A percentile compares a stretch with the other conserved stretches of the same genome.
Evolutionary conservation across 1,284 basidiomycete species (phyloP).

Genomic region (Irpex lacteus): DNA sequence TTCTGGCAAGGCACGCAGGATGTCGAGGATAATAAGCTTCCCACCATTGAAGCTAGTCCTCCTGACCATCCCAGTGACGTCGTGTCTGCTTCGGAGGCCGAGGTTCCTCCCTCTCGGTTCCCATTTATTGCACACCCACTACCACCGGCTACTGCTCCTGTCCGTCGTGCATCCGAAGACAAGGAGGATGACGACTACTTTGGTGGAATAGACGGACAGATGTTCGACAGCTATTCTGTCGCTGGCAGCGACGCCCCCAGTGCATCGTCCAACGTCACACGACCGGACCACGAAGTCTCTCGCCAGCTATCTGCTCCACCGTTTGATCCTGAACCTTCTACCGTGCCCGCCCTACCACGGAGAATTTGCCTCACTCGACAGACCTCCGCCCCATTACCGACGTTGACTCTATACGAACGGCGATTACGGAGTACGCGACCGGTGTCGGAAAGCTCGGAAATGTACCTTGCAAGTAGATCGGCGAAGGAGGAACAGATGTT

Average conservation of each 20-base stretch:
- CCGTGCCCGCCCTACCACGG: slow-evolving; percentile 46
- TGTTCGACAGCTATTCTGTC: slow-evolving; percentile 2
- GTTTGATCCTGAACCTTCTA: slow-evolving; percentile 22
- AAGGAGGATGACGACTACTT: slow-evolving; percentile 30
- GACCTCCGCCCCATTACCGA: slow-evolving; percentile 56
- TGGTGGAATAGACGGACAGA: slow-evolving; percentile 17
- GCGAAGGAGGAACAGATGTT: slow-evolving; percentile 65
- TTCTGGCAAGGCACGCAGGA: slow-evolving; percentile 71
- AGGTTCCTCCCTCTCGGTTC: slow-evolving; percentile 1
- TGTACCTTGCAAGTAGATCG: slow-evolving; percentile 41
- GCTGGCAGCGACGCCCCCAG: background rate
- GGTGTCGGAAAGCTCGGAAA: slow-evolving; percentile 31
- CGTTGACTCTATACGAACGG: slow-evolving; percentile 37
- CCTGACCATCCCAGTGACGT: slow-evolving; percentile 14
- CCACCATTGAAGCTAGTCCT: slow-evolving; percentile 29
- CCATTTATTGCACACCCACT: slow-evolving; percentile 15
- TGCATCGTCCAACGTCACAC: background rate
- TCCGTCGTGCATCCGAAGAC: slow-evolving; percentile 15
- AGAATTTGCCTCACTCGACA: slow-evolving; percentile 57
- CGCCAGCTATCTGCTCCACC: slow-evolving; percentile 28
- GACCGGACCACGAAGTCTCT: slow-evolving; percentile 18
- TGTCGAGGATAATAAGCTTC: slow-evolving; percentile 31
- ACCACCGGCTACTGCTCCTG: slow-evolving; percentile 29
- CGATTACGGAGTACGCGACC: slow-evolving; percentile 38
- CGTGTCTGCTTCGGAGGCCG: background rate